A percentile compares a stretch with the other conserved stretches of the same genome.
Evolutionary conservation across 306 rosid species (phyloP).

Genomic region (Luffa aegyptiaca): DNA sequence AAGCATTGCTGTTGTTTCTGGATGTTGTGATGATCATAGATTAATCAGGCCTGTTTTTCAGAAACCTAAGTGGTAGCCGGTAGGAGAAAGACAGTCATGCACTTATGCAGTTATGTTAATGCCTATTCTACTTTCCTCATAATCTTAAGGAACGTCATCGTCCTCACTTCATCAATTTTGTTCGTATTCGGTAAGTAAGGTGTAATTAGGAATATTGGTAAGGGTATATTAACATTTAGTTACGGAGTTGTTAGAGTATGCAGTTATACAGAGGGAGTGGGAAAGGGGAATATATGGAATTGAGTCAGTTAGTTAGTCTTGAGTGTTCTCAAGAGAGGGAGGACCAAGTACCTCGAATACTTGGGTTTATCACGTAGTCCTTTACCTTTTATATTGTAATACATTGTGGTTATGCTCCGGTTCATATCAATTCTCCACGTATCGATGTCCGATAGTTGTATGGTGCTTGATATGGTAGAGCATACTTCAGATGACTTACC

Average conservation of each 20-base stretch:
- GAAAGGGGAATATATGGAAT: too few relatives aligned
- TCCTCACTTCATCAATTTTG: not conserved
- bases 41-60: not conserved
- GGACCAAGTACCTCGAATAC: too few relatives aligned
- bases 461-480: not conserved
- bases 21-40: not conserved
- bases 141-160: not conserved
- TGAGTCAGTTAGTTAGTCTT: too few relatives aligned
- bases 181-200: not conserved
- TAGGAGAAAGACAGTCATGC: not conserved
- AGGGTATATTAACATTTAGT: too few relatives aligned
- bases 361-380: too few relatives aligned
- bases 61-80: not conserved
- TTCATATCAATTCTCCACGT: too few relatives aligned
- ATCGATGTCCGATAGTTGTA: not conserved
- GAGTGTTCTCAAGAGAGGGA: too few relatives aligned
- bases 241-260: too few relatives aligned
- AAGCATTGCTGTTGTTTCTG: not conserved
- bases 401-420: too few relatives aligned
- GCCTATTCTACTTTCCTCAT: not conserved
- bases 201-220: too few relatives aligned
- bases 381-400: too few relatives aligned
- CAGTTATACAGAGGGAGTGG: too few relatives aligned
- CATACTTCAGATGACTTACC: not conserved
- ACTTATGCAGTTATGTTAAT: not conserved